phyloP scores from a whole-genome alignment of 768 basidiomycete genomes.

The Pleurotus eryngii region DNA sequence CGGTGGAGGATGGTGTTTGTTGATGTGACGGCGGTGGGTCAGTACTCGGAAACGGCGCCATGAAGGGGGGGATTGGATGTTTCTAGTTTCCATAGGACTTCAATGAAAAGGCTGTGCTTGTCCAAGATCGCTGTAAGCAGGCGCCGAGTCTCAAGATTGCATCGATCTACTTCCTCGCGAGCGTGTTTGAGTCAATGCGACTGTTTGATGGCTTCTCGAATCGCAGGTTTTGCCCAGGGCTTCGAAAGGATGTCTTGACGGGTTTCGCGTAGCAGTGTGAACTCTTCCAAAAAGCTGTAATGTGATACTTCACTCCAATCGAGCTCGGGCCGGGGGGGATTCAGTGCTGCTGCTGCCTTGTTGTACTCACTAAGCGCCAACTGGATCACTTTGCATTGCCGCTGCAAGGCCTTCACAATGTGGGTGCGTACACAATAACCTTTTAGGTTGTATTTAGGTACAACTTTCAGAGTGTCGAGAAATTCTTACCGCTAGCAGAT shows the following conservation, averaged over 20 bases:
- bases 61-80: constrained; percentile 4
- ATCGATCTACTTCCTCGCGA: constrained; percentile 18
- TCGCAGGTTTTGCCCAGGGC: constrained; percentile 16
- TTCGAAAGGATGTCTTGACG: constrained; percentile 13
- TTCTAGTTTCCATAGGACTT: neutral
- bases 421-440: constrained; percentile 27
- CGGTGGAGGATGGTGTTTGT: constrained; percentile 3
- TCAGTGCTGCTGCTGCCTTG: constrained; percentile 15
- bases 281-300: constrained; percentile 10
- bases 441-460: constrained; percentile 1
- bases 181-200: constrained; percentile 20
- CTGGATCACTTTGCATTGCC: constrained; percentile 18
- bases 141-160: constrained; percentile 20
- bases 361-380: constrained; percentile 22
- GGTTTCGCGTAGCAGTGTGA: constrained; percentile 17
- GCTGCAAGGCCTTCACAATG: constrained; percentile 20
- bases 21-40: constrained; percentile 9
- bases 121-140: constrained; percentile 16
- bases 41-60: constrained; percentile 9
- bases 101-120: neutral
- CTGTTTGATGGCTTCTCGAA: constrained; percentile 13
- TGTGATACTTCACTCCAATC: constrained; percentile 23
- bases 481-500: constrained; percentile 22
- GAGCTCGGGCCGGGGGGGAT: constrained; percentile 13
- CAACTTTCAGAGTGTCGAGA: neutral